Evolutionary conservation across 441 rosid species (phyloP), one percentile per base, ranked within the genome.

Genomic region (Erodium chrysanthum): DNA sequence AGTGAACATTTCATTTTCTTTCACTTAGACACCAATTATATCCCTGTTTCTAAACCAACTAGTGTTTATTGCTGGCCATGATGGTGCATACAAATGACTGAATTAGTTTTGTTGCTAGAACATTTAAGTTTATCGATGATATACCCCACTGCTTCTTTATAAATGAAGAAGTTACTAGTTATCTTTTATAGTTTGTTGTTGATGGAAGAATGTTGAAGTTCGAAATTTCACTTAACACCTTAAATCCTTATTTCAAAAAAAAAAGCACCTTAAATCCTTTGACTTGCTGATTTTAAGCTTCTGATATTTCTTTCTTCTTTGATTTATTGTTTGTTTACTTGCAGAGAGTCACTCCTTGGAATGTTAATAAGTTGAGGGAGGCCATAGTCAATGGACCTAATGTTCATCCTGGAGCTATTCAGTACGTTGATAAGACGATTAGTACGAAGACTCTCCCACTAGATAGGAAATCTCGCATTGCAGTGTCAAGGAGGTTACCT

Each of bases 281-380:
- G 25, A 58, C 15, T 12, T 58, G 10, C 63, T 42, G 48, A 9
- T 58, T 58, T 71, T 71, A 58, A 18, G 46, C 23, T 12, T 35
- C 67, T 56, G 40, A 22, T 9, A 44, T 27, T 65, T 65, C 14
- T 14, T 8, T 68, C 62, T 68, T 17, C 60, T 56, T 70, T 52
- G 66, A 42, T 65, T 64, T 18, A 6, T 64, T 66, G 46, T 69
- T 68, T 61, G 7, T 72, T 6, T 69, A 42, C 42, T 72, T 77
- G 81, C 82, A 95, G 98, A 87, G 91, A 77, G 98, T 92, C 77
- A 95, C 96, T 67, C 85, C 95, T 29, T 92, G 97, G 96, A 95
- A 92, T 80, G 77, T 75, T 63, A 72, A 69, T 25, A 88, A 81
- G 79, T 77, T 95, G 87, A 87, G 96, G 78, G 83, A 80, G 40